Conservation (phyloP, 2,329 filamentous ascomycete species). For the Ophiostoma perfectum region DNA sequence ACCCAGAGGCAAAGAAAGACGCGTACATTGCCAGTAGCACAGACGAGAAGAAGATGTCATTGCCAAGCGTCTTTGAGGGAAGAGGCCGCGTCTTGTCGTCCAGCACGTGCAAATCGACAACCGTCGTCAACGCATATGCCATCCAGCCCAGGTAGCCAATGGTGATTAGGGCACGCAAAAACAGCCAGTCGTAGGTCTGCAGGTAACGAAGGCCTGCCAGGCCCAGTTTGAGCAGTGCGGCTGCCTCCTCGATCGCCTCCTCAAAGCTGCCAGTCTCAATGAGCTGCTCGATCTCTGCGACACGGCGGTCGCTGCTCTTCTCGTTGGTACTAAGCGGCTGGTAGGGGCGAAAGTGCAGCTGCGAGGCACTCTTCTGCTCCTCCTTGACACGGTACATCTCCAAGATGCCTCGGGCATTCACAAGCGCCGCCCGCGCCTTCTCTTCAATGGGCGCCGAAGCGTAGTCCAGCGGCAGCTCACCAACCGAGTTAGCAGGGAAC, state of each 20-base stretch:
- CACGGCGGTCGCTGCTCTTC: conserved; percentile 48
- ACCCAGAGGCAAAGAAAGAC: conserved; percentile 72
- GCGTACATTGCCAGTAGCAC: conserved; percentile 70
- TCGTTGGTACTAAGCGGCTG: conserved; percentile 56
- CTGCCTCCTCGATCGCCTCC: conserved; percentile 72
- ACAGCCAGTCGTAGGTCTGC: conserved; percentile 98
- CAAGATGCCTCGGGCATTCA: conserved; percentile 79
- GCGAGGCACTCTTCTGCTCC: conserved; percentile 67
- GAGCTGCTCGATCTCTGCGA: conserved; percentile 60
- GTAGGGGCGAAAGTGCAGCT: conserved; percentile 75
- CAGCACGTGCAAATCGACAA: conserved; percentile 82
- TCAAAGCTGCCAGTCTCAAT: conserved; percentile 64
- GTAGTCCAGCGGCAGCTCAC: conserved; percentile 80
- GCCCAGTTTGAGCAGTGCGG: conserved; percentile 67
- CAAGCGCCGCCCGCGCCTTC: conserved; percentile 77
- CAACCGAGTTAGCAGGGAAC: conserved; percentile 94
- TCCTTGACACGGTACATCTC: conserved; percentile 98
- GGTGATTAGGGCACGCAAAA: conserved; percentile 82
- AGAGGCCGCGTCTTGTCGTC: conserved; percentile 60
- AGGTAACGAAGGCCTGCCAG: conserved; percentile 85
- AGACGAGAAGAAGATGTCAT: conserved; percentile 65
- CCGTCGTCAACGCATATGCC: conserved; percentile 80
- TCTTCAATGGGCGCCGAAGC: conserved; percentile 64
- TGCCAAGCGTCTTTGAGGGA: conserved; percentile 56
- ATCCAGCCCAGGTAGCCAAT: conserved; percentile 94